phyloP scores from a whole-genome alignment of 129 eudicot species.

The Gnaphalium uliginosum region DNA sequence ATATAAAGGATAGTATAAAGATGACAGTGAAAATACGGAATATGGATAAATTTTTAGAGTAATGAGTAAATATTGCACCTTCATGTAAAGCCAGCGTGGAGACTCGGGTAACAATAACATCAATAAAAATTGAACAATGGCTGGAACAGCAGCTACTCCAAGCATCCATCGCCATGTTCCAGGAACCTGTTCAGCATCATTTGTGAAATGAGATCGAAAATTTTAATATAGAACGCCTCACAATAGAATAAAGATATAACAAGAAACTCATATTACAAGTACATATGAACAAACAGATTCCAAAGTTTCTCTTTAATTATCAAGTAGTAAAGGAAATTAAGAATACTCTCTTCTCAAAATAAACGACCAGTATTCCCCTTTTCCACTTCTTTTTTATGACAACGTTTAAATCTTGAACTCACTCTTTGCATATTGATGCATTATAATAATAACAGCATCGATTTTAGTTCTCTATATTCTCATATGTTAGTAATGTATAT shows the following conservation, averaged over 20 bases:
- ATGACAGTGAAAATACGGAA: neutral
- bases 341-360: constrained; percentile 14
- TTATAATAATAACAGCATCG: neutral
- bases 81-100: constrained; percentile 95
- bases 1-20: constrained; percentile 8
- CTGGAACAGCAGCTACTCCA: constrained; percentile 82
- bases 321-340: neutral
- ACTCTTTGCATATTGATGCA: neutral
- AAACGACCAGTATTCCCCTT: constrained; percentile 6
- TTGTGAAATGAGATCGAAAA: neutral
- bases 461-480: constrained; percentile 1
- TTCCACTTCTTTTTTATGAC: neutral
- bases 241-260: constrained; percentile 17
- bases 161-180: constrained; percentile 98
- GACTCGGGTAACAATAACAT: constrained; percentile 92
- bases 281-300: constrained; percentile 16
- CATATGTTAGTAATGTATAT: neutral
- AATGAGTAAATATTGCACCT: constrained; percentile 31
- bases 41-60: neutral
- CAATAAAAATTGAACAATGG: constrained; percentile 75
- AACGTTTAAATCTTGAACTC: constrained; percentile 8
- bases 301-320: neutral
- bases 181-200: constrained; percentile 42
- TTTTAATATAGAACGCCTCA: neutral
- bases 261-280: constrained; percentile 12